Percentiles rank a stretch among this genome's conserved stretches.
phyloP scores from a whole-genome alignment of 441 rosid genomes.

The Erodium trifolium region DNA sequence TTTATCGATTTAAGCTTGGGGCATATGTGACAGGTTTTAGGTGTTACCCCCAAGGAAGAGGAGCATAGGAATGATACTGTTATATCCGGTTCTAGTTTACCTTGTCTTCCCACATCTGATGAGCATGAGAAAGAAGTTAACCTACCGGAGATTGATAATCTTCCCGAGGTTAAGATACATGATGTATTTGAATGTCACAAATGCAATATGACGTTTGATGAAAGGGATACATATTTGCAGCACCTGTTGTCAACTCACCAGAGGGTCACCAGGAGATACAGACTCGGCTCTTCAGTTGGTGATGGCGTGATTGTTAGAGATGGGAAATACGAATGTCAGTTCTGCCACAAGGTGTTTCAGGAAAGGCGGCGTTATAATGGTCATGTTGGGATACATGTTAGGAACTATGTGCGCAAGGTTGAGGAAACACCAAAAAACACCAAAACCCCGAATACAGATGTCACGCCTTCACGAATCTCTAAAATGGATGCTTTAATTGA shows the following conservation, averaged over 20 bases:
- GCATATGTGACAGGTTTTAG: conserved; percentile 32
- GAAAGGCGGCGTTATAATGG: conserved; percentile 66
- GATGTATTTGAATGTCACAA: conserved; percentile 65
- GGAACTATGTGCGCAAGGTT: conserved; percentile 53
- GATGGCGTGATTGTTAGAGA: conserved; percentile 65
- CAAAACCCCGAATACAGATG: conserved; percentile 24
- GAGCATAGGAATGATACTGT: conserved; percentile 21
- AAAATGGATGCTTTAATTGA: conserved; percentile 79
- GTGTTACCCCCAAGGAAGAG: conserved; percentile 26
- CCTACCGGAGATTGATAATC: conserved; percentile 36
- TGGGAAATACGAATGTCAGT: conserved; percentile 72
- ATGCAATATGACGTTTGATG: conserved; percentile 56
- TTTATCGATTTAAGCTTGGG: conserved; percentile 12
- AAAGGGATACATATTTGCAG: conserved; percentile 54
- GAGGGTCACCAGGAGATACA: conserved; percentile 47
- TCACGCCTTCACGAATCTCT: conserved; percentile 37
- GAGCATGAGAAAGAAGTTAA: conserved; percentile 29
- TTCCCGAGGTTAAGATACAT: conserved; percentile 44
- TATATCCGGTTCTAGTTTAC: conserved; percentile 14
- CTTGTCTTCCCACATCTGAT: conserved; percentile 12
- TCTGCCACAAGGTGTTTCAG: conserved; percentile 61
- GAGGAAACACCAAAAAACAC: conserved; percentile 37
- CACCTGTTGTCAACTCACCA: conserved; percentile 65
- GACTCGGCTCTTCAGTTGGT: conserved; percentile 66
- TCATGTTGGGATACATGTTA: conserved; percentile 68